phyloP scores from a whole-genome alignment of 257 asterid genomes.

The Solanum etuberosum region DNA sequence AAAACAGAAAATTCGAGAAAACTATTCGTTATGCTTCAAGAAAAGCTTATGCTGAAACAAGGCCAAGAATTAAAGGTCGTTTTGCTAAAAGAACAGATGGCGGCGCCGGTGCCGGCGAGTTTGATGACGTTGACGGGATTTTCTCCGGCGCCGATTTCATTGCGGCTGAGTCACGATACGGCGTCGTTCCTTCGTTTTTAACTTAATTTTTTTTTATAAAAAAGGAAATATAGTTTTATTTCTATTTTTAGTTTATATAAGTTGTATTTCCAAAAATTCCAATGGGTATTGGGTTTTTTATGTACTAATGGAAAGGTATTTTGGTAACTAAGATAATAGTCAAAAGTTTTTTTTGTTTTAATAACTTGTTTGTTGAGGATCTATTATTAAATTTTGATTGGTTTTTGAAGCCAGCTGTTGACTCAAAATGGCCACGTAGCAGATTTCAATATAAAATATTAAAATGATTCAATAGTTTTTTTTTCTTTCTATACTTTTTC shows the following conservation, averaged over 20 bases:
- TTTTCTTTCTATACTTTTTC: not conserved
- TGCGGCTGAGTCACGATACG: constrained; percentile 22
- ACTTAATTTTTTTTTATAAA: not conserved
- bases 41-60: constrained; percentile 76
- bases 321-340: not conserved
- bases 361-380: constrained; percentile 7
- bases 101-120: constrained; percentile 1
- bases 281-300: not conserved
- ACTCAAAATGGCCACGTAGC: not conserved
- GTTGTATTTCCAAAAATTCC: not conserved
- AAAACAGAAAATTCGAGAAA: constrained; percentile 73
- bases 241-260: constrained; percentile 1
- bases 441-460: not conserved
- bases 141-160: constrained; percentile 23
- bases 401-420: not conserved
- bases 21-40: constrained; percentile 82
- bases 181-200: constrained; percentile 44
- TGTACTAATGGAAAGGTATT: not conserved
- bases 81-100: constrained; percentile 56
- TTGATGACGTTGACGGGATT: constrained; percentile 30
- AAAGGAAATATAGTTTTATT: not conserved
- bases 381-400: constrained; percentile 26
- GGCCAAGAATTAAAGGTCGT: constrained; percentile 88
- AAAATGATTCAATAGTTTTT: not conserved
- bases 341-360: not conserved